Conservation (phyloP, 441 rosid genomes). For the Viola pubescens region DNA sequence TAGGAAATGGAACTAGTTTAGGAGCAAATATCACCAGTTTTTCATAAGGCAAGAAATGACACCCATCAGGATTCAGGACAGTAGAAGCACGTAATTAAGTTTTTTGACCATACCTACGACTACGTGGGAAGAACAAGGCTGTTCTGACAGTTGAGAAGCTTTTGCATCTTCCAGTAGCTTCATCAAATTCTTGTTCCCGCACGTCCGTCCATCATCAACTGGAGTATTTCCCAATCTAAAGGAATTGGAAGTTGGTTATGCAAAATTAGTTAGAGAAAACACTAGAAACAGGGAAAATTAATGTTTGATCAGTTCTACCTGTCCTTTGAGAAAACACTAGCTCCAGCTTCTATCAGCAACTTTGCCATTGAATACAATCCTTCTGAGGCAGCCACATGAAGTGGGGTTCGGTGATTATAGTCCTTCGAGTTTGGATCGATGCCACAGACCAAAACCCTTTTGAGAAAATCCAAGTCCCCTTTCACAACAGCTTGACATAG, state of each 20-base stretch:
- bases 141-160: slow-evolving; percentile 35
- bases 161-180: slow-evolving; percentile 66
- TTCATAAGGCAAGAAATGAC: too few relatives aligned
- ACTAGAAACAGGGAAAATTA: background rate
- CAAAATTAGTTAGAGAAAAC: too few relatives aligned
- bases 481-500: slow-evolving; percentile 58
- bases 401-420: slow-evolving; percentile 84
- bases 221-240: slow-evolving; percentile 87
- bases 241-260: background rate
- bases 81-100: background rate
- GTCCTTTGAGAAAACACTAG: slow-evolving; percentile 69
- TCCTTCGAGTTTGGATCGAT: slow-evolving; percentile 75
- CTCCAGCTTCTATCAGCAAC: slow-evolving; percentile 71
- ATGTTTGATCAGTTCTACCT: slow-evolving; percentile 34
- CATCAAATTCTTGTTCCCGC: slow-evolving; percentile 80
- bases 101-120: slow-evolving; percentile 39
- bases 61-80: background rate
- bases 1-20: too few relatives aligned
- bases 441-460: slow-evolving; percentile 61
- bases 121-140: slow-evolving; percentile 26
- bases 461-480: slow-evolving; percentile 75
- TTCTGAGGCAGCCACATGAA: slow-evolving; percentile 87
- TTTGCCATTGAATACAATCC: slow-evolving; percentile 69
- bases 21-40: too few relatives aligned
- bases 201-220: slow-evolving; percentile 54